These are phyloP conservation scores for Knoxia roxburghii DNA, from an alignment of 257 asterid genomes.

Conservation along the genomic window DNA sequence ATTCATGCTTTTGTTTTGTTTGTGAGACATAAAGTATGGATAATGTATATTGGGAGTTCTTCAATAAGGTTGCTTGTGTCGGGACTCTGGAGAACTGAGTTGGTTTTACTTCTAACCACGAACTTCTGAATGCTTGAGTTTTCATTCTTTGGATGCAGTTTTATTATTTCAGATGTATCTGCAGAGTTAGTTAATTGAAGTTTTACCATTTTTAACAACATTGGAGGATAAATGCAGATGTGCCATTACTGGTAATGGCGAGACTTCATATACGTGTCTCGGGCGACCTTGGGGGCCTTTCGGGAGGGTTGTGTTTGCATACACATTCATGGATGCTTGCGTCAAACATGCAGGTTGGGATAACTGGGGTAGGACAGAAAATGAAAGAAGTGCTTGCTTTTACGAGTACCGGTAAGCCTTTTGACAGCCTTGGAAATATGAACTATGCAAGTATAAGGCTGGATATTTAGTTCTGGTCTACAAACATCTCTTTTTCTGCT, in stretches of 20 bases:
- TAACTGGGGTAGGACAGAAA: conserved; percentile 89
- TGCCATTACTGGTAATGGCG: conserved; percentile 84
- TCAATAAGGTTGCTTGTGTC: not conserved
- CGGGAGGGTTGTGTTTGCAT: conserved; percentile 83
- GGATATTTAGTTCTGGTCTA: not conserved
- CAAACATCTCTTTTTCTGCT: not conserved
- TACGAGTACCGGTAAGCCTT: conserved; percentile 78
- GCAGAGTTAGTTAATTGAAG: not conserved
- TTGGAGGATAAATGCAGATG: conserved; percentile 51
- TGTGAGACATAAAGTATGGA: not conserved
- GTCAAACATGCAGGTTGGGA: conserved; percentile 79
- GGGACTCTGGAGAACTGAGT: not conserved
- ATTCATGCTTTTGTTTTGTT: not conserved
- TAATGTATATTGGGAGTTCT: not conserved
- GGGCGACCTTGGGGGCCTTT: conserved; percentile 99
- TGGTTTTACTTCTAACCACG: not conserved
- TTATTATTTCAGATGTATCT: not conserved
- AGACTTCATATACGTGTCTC: conserved; percentile 48
- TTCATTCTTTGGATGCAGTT: conserved; percentile 5
- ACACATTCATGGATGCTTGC: conserved; percentile 74
- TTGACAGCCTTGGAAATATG: not conserved
- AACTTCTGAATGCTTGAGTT: not conserved
- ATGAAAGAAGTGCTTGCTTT: conserved; percentile 94
- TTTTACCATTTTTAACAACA: not conserved
- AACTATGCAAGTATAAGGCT: not conserved